Base-by-base conservation (phyloP, 2,329 filamentous ascomycete species). In the Clonostachys sp. region DNA sequence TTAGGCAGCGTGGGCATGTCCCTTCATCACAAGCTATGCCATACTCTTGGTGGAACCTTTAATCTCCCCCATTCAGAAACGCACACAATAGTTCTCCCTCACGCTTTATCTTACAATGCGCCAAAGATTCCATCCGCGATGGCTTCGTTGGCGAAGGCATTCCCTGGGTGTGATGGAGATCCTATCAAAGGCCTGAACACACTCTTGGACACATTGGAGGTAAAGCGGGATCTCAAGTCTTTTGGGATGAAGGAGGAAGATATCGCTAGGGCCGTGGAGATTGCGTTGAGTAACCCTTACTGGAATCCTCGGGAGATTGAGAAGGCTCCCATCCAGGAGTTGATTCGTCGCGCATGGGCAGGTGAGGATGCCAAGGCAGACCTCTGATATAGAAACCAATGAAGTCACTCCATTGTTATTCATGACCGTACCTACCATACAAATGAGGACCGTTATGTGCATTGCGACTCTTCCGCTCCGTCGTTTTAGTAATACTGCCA, bases 1-100 rank as follows among this genome's bases (percentile, higher is more conserved):
- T 69, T 85, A 1, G 81, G 81, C 8, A 75, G 67, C 49, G 77
- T 80, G 3, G 74, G 74, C 46, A 85, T 86, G 79, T 74, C 78
- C 3, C 71, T 86, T 12, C 83, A 86, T 57, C 83, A 86, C 62
- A 87, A 86, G 59, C 72, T 87, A 3, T 85, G 81, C 63, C 83
- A 86, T 57, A 79, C 78, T 0, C 67, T 86, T 2, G 83, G 81
- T 20, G 83, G 83, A 8, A 77, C 71, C 54, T 83, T 86, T 61
- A 75, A 78, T 51, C 70, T 87, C 7, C 80, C 83, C 1, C 82
- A 87, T 50, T 80, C 81, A 2, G 80, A 85, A 59, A 85, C 81
- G 0, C 83, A 86, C 55, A 81, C 81, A 1, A 75, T 80, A 34
- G 72, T 86, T 2, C 66, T 86, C 9, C 81, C 82, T 1, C 82